These are phyloP conservation scores for Penicillium sp. DNA, from an alignment of 2,329 filamentous ascomycete genomes.

Conservation along the genomic window DNA sequence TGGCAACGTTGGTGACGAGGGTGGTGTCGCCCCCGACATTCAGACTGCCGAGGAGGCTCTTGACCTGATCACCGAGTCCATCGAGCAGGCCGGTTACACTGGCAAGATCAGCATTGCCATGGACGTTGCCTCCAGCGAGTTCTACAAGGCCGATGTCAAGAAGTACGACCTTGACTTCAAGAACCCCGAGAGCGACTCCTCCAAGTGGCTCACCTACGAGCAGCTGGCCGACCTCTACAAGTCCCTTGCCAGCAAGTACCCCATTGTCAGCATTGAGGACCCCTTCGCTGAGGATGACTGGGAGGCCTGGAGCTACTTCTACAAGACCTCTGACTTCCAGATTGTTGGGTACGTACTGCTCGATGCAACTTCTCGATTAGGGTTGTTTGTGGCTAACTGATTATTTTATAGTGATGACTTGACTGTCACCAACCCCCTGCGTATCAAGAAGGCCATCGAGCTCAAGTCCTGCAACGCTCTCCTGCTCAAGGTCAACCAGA, in stretches of 20 bases:
- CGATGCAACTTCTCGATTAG: too few species aligned
- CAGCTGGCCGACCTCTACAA: conserved; percentile 88
- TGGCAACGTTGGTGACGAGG: conserved; percentile 98
- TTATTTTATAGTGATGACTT: conserved; percentile 95
- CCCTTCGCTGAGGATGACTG: conserved; percentile 99
- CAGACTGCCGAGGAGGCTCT: conserved; percentile 94
- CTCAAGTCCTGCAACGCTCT: conserved; percentile 97
- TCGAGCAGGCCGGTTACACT: conserved; percentile 89
- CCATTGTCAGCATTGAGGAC: conserved; percentile 97
- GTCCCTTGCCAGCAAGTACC: conserved; percentile 83
- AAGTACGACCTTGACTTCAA: conserved; percentile 99
- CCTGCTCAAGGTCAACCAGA: conserved; percentile 99
- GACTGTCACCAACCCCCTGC: conserved; percentile 96
- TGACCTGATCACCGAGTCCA: conserved; percentile 86
- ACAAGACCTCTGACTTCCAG: conserved; percentile 97
- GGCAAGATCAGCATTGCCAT: conserved; percentile 97
- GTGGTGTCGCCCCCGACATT: conserved; percentile 98
- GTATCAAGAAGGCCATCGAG: conserved; percentile 99
- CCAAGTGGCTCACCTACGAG: conserved; percentile 98
- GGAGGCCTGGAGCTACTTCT: conserved; percentile 99
- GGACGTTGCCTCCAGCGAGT: conserved; percentile 98
- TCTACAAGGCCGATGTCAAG: conserved; percentile 96
- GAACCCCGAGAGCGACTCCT: conserved; percentile 92
- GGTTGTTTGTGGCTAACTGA: too few species aligned
- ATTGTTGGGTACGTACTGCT: too few species aligned